Conservation (phyloP, 108 stramenopile species). For the Nannochloropsis granulata region DNA sequence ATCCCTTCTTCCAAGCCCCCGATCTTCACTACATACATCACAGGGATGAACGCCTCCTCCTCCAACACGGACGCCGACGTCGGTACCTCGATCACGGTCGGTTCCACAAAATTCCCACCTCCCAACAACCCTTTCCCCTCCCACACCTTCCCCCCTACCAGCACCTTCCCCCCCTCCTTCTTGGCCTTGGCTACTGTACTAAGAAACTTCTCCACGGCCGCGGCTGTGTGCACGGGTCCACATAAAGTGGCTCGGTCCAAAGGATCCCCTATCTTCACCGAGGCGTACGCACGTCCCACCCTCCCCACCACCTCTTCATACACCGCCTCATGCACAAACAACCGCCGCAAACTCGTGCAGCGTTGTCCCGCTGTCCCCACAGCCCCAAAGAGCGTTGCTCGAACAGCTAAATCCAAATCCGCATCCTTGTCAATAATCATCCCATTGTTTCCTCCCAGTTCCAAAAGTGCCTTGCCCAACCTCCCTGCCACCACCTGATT, state of each 20-base stretch:
- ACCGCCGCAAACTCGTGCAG: conserved; percentile 35
- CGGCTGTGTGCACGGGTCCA: conserved; percentile 23
- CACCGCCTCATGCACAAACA: conserved; percentile 28
- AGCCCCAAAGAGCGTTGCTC: conserved; percentile 29
- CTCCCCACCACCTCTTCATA: conserved; percentile 27
- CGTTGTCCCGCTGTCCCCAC: conserved; percentile 41
- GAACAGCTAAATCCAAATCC: conserved; percentile 25
- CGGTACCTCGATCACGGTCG: conserved; percentile 21
- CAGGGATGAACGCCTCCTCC: conserved; percentile 33
- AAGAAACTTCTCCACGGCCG: background rate
- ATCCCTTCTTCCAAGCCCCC: conserved; percentile 25
- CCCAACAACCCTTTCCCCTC: background rate
- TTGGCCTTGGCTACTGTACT: background rate
- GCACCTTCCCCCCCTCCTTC: conserved; percentile 10
- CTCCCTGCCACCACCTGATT: conserved; percentile 10
- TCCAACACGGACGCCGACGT: conserved; percentile 13
- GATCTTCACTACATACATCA: conserved; percentile 26
- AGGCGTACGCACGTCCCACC: conserved; percentile 12
- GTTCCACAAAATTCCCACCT: conserved; percentile 26
- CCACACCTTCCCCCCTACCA: conserved; percentile 8
- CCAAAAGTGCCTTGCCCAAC: conserved; percentile 22
- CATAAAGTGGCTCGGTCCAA: conserved; percentile 19
- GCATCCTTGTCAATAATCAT: conserved; percentile 21
- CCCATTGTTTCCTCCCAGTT: conserved; percentile 36
- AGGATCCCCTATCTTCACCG: conserved; percentile 25